Evolutionary conservation across 129 eudicot species (phyloP).

Genomic region (Centaurea solstitialis): DNA sequence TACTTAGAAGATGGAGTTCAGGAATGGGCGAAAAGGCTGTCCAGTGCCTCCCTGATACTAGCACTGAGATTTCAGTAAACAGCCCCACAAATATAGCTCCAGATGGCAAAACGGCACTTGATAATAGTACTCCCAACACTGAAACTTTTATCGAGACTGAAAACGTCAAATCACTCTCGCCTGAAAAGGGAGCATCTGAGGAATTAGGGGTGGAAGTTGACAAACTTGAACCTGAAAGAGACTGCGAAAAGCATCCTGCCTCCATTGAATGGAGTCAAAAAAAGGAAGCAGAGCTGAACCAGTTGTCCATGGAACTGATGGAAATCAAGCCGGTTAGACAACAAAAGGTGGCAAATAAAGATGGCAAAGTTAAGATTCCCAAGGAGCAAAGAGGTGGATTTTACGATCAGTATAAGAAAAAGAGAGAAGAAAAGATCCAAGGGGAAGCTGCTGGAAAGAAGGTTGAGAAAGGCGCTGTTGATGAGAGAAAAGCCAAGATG

Average conservation of each 20-base stretch:
- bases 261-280: constrained; percentile 67
- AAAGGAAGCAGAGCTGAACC: constrained; percentile 78
- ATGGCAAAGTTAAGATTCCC: constrained; percentile 40
- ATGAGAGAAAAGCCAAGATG: constrained; percentile 52
- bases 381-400: constrained; percentile 59
- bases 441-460: constrained; percentile 49
- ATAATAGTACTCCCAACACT: constrained; percentile 18
- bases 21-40: constrained; percentile 55
- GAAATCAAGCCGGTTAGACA: constrained; percentile 59
- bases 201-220: constrained; percentile 33
- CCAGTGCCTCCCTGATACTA: constrained; percentile 20
- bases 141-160: constrained; percentile 33
- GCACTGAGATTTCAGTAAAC: constrained; percentile 32
- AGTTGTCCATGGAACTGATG: constrained; percentile 65
- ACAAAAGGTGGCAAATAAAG: constrained; percentile 29
- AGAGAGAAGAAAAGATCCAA: constrained; percentile 67
- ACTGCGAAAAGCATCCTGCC: constrained; percentile 45
- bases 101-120: constrained; percentile 23
- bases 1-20: constrained; percentile 88
- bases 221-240: constrained; percentile 29
- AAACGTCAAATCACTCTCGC: constrained; percentile 23
- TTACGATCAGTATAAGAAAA: constrained; percentile 65
- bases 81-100: constrained; percentile 32
- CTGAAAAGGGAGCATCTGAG: constrained; percentile 34
- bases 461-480: constrained; percentile 57